Evolutionary conservation across 768 basidiomycete species (phyloP).

Genomic region (Leccinum rimulosum): DNA sequence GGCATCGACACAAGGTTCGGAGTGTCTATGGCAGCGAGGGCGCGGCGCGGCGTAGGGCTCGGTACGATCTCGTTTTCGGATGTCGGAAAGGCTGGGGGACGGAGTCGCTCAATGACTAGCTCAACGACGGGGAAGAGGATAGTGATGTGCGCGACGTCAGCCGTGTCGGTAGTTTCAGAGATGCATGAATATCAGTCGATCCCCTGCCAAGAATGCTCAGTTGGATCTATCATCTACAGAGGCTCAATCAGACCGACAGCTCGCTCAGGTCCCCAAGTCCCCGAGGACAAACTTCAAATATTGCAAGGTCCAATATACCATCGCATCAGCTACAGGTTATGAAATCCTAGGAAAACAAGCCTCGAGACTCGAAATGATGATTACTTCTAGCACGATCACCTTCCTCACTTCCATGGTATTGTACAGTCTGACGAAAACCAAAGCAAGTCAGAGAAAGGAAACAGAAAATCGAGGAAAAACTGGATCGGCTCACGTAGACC

Average conservation of each 20-base stretch:
- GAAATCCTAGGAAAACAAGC: constrained; percentile 35
- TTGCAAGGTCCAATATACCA: too few relatives aligned
- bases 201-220: neutral
- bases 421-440: neutral
- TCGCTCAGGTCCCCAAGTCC: neutral
- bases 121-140: too few relatives aligned
- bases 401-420: constrained; percentile 61
- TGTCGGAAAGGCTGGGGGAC: too few relatives aligned
- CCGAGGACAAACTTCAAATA: neutral
- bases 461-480: neutral
- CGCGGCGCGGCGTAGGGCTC: too few relatives aligned
- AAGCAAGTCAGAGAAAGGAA: constrained; percentile 3
- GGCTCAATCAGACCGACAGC: neutral
- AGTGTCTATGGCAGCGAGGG: too few relatives aligned
- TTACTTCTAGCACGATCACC: constrained; percentile 65
- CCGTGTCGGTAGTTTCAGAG: too few relatives aligned
- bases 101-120: too few relatives aligned
- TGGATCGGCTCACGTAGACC: constrained; percentile 64
- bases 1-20: too few relatives aligned
- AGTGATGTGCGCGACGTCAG: too few relatives aligned
- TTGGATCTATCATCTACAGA: neutral
- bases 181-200: too few relatives aligned
- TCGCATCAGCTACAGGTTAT: constrained; percentile 11
- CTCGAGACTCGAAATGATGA: constrained; percentile 64
- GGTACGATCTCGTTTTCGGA: too few relatives aligned